Percentiles rank a stretch among this genome's conserved stretches.
These are phyloP conservation scores for Catunica adiposa DNA, from an alignment of 2,329 filamentous ascomycete species.

Conservation along the genomic window DNA sequence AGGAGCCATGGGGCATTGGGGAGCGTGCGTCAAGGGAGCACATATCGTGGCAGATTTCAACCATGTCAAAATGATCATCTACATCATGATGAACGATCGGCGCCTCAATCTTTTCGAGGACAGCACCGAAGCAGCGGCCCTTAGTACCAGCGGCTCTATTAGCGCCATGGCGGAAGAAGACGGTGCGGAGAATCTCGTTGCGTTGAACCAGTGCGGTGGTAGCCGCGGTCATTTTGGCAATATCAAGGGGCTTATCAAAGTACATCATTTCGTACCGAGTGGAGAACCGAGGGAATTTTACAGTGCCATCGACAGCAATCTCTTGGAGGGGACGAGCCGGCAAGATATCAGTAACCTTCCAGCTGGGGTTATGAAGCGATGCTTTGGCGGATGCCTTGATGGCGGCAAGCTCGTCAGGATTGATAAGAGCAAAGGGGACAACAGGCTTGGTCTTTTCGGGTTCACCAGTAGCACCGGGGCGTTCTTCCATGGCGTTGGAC, in stretches of 20 bases:
- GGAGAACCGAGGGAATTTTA: constrained; percentile 41
- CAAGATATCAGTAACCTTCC: constrained; percentile 37
- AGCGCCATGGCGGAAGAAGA: constrained; percentile 34
- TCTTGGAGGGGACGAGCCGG: constrained; percentile 43
- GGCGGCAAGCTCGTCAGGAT: neutral
- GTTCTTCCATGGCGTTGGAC: constrained; percentile 31
- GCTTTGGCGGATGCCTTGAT: constrained; percentile 32
- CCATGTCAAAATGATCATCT: constrained; percentile 27
- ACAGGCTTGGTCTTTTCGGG: constrained; percentile 17
- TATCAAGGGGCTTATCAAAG: constrained; percentile 35
- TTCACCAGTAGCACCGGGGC: constrained; percentile 15
- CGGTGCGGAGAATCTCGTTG: constrained; percentile 49
- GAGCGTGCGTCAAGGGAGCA: constrained; percentile 39
- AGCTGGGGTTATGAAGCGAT: constrained; percentile 32
- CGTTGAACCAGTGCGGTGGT: constrained; percentile 39
- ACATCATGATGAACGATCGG: constrained; percentile 37
- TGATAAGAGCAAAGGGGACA: constrained; percentile 32
- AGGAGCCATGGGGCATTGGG: constrained; percentile 39
- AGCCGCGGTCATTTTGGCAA: constrained; percentile 29
- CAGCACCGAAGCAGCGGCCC: constrained; percentile 36
- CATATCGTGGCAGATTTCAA: constrained; percentile 35
- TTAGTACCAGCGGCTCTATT: constrained; percentile 19
- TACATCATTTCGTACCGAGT: constrained; percentile 49
- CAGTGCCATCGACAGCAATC: constrained; percentile 41
- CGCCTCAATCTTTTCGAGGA: constrained; percentile 37